Evolutionary conservation across 1,139 yeast species (phyloP).

Genomic region (Taiozyma sp.): DNA sequence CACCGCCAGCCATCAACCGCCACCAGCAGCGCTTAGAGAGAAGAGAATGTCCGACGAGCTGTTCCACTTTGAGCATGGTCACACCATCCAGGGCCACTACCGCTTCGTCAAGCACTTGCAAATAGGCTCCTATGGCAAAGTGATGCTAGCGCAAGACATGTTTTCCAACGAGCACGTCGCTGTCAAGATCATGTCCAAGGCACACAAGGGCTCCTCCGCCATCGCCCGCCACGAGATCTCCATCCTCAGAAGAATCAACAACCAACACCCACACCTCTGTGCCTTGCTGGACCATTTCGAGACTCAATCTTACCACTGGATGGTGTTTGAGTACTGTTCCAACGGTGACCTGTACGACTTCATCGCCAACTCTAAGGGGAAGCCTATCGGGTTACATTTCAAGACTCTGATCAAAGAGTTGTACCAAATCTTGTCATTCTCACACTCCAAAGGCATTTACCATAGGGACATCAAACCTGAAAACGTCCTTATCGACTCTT

Average conservation of each 20-base stretch:
- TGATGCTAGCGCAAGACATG: slow-evolving; percentile 65
- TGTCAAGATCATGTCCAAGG: slow-evolving; percentile 54
- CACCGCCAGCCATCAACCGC: not conserved
- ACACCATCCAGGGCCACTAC: slow-evolving; percentile 37
- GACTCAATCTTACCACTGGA: slow-evolving; percentile 39
- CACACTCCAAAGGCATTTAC: slow-evolving; percentile 69
- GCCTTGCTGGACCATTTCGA: slow-evolving; percentile 69
- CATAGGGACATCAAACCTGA: slow-evolving; percentile 90
- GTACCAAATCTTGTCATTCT: slow-evolving; percentile 63
- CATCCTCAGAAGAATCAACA: slow-evolving; percentile 55
- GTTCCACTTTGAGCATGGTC: slow-evolving; percentile 6
- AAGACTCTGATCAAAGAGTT: slow-evolving; percentile 62
- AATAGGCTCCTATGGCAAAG: slow-evolving; percentile 83
- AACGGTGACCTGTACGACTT: slow-evolving; percentile 91
- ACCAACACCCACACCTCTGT: slow-evolving; percentile 41
- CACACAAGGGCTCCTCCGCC: slow-evolving; percentile 19
- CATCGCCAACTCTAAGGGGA: slow-evolving; percentile 7
- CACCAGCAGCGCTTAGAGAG: not conserved
- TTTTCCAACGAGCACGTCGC: slow-evolving; percentile 48
- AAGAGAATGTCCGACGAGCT: slow-evolving; percentile 5
- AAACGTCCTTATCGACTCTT: slow-evolving; percentile 60
- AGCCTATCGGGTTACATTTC: slow-evolving; percentile 18
- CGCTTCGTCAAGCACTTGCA: slow-evolving; percentile 59
- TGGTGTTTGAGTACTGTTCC: slow-evolving; percentile 80
- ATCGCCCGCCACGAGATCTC: slow-evolving; percentile 61